Evolutionary conservation across 2,329 filamentous ascomycete genomes (phyloP), one percentile per base, ranked within the genome.

Genomic region (Ophiosphaerella herpotricha): DNA sequence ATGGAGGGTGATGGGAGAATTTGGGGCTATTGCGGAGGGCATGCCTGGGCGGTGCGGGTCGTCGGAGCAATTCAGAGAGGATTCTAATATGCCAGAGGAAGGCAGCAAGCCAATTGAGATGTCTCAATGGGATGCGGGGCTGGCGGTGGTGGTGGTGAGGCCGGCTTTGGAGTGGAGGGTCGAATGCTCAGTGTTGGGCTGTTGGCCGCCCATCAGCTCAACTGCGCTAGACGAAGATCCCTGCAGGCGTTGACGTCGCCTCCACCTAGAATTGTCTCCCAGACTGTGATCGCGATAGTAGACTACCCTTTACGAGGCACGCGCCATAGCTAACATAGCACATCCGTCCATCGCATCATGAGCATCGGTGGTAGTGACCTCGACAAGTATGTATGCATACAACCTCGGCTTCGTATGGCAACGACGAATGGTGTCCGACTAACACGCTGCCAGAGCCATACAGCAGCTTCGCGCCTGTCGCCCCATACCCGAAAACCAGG

Each of bases 391-490:
- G 57, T 79, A 66, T 7, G 26, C 43, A 43, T 35, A 39, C 46
- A 52, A 39, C 48, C 37, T 48, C 55, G 49, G 40, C 33, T 24
- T 21, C 26, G 24, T 31, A 39, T 37, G 32, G 18, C 18, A 21
- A 21, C 18, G 18, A 21, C 18, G 18, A 21, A 21, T 4, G 18
- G 18, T 21, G 18, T 6, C 9, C 39, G 35, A 44, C 57, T 64
- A 51, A 67, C 50, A 46, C 44, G 53, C 29, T 38, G 42, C 12
- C 52, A 97, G 93, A 77, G 92, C 92, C 52, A 99, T 99, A 71
- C 89, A 90, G 74, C 92, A 97, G 76, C 82, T 99, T 70, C 91
- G 94, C 79, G 89, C 91, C 71, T 99, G 94, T 77, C 90, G 92
- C 55, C 92, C 93, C 47, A 99, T 99, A 63, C 93, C 94, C 55